Evolutionary conservation across 1,139 yeast species (phyloP).

Genomic region (Diutina ranongensis): DNA sequence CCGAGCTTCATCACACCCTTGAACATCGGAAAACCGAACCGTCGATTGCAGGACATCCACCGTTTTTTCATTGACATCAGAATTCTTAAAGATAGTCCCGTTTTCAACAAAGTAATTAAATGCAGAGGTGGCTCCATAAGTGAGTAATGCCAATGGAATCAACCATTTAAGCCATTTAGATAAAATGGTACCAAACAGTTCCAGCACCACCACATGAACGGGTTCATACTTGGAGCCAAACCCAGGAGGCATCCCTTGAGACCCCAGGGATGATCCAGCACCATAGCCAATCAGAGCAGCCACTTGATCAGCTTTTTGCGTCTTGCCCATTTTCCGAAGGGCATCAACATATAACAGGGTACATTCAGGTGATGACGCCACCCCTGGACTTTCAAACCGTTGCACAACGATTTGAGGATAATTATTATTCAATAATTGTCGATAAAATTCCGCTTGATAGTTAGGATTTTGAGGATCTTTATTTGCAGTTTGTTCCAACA

Average conservation of each 20-base stretch:
- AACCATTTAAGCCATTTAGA: slow-evolving; percentile 89
- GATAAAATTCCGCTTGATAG: slow-evolving; percentile 75
- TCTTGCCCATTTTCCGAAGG: slow-evolving; percentile 62
- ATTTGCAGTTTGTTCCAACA: slow-evolving; percentile 76
- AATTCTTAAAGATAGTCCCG: slow-evolving; percentile 57
- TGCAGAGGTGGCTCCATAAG: slow-evolving; percentile 65
- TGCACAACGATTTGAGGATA: slow-evolving; percentile 91
- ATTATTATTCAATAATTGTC: slow-evolving; percentile 55
- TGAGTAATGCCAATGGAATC: slow-evolving; percentile 62
- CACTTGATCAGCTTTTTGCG: slow-evolving; percentile 60
- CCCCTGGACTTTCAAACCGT: slow-evolving; percentile 85
- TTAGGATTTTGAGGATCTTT: slow-evolving; percentile 52
- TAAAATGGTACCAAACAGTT: slow-evolving; percentile 62
- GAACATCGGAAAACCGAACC: slow-evolving; percentile 84
- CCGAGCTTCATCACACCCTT: slow-evolving; percentile 98
- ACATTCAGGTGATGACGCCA: slow-evolving; percentile 71
- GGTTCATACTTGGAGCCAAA: slow-evolving; percentile 57
- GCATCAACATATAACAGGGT: slow-evolving; percentile 72
- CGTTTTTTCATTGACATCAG: slow-evolving; percentile 64
- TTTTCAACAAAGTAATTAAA: slow-evolving; percentile 75
- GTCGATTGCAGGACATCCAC: slow-evolving; percentile 80
- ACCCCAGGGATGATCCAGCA: slow-evolving; percentile 11
- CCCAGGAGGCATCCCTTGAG: slow-evolving; percentile 21
- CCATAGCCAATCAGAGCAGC: slow-evolving; percentile 19
- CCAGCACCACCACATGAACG: slow-evolving; percentile 82